A percentile compares a stretch with the other conserved stretches of the same genome.
phyloP scores from a whole-genome alignment of 352 stramenopile genomes.

The Globisporangium takayamanum region DNA sequence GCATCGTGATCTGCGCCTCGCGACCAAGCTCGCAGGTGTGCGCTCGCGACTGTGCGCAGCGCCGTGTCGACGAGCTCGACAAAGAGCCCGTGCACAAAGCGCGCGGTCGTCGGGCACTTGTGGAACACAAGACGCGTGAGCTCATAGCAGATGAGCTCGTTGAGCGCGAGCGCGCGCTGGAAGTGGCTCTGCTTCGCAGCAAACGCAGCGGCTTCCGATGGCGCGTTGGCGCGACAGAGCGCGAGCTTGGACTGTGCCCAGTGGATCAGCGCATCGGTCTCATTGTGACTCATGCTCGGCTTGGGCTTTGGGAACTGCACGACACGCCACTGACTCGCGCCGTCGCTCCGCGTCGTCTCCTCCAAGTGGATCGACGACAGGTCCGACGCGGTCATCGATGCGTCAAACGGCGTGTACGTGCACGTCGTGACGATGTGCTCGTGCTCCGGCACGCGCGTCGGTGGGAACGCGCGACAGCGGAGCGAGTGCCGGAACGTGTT shows the following conservation, averaged over 20 bases:
- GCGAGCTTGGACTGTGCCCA: constrained; percentile 22
- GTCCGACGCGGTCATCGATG: constrained; percentile 8
- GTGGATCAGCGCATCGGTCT: constrained; percentile 25
- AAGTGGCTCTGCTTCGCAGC: constrained; percentile 12
- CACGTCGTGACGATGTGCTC: constrained; percentile 25
- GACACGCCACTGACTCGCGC: constrained; percentile 24
- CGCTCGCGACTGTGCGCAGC: constrained; percentile 19
- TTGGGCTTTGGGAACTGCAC: constrained; percentile 35
- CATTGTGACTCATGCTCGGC: constrained; percentile 21
- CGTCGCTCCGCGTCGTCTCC: constrained; percentile 5
- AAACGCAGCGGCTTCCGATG: not conserved
- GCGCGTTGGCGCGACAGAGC: not conserved
- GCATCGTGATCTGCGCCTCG: constrained; percentile 27
- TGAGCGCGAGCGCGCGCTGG: constrained; percentile 16
- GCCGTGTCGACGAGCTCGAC: constrained; percentile 26
- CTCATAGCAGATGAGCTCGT: constrained; percentile 40
- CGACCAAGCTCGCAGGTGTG: no score
- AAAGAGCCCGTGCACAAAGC: constrained; percentile 43
- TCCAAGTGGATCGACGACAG: constrained; percentile 19
- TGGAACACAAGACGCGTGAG: constrained; percentile 43
- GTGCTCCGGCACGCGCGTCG: constrained; percentile 21
- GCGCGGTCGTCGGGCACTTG: constrained; percentile 46
- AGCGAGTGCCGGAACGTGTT: constrained; percentile 32
- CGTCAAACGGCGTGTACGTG: constrained; percentile 33
- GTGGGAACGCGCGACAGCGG: constrained; percentile 32